These are phyloP conservation scores for Solanum medicagineum DNA, from an alignment of 257 asterid species.

Conservation along the genomic window DNA sequence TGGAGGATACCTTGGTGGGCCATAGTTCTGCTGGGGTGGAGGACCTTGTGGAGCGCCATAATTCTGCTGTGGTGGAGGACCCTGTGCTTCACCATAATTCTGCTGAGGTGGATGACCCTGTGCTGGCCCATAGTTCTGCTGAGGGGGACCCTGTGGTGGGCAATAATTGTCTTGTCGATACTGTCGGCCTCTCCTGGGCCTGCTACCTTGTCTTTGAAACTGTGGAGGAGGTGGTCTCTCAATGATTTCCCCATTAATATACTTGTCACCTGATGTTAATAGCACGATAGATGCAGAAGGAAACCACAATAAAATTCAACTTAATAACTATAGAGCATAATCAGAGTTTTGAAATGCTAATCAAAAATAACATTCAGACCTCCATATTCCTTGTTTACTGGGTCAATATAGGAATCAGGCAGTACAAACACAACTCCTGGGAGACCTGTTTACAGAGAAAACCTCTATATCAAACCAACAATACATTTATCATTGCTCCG, in stretches of 20 bases:
- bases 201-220: conserved; percentile 42
- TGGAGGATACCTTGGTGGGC: conserved; percentile 4
- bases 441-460: conserved; percentile 29
- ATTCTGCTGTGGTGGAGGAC: conserved; percentile 4
- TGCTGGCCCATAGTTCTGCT: background rate
- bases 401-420: conserved; percentile 95
- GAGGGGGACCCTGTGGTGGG: background rate
- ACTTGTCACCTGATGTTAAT: conserved; percentile 68
- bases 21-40: conserved; percentile 17
- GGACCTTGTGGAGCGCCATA: background rate
- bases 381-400: conserved; percentile 86
- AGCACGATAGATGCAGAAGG: background rate
- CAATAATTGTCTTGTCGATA: conserved; percentile 4
- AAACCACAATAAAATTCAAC: background rate
- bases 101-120: background rate
- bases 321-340: background rate
- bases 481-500: background rate
- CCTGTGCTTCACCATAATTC: background rate
- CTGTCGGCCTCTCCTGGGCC: conserved; percentile 8
- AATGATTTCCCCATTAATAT: conserved; percentile 68
- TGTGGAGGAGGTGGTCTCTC: conserved; percentile 82
- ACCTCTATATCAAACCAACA: background rate
- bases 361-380: conserved; percentile 27
- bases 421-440: conserved; percentile 77
- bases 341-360: background rate